Base-by-base conservation (phyloP, 306 rosid genomes). In the Cicer cuneatum region DNA sequence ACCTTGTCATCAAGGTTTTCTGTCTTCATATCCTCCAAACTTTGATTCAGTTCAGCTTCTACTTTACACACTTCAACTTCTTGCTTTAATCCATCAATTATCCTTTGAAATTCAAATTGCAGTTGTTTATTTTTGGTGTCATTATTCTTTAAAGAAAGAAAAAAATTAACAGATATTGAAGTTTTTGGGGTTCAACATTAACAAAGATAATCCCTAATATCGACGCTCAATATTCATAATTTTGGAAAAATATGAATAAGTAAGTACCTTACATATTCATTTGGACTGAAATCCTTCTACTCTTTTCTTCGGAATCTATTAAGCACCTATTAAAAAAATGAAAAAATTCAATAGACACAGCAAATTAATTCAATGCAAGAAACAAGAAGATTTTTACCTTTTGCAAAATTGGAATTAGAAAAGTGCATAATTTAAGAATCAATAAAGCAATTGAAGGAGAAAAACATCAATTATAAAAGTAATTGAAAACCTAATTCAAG, bases 101-200 rank as follows among this genome's bases (percentile, higher is more conserved):
- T 77, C 53, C 78, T 81, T 74, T 87, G 88, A 74, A 69, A 68
- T 64, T 87, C 93, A 57, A 76, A 81, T 78, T 82, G 87, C 84
- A 86, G 47, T 35, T 61, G 72, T 71, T 96, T 96, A 47, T 90
- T 87, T 82, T 90, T 88, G 56, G 80, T 73, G 83, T 56, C 79
- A 86, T 76, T 83, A 40, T 80, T 81, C 76, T 85, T 90, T 19
- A 96, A 85, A 73, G 92, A 83, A 81, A n/a, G n/a, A n/a, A n/a
- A n/a, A n/a, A n/a, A n/a, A n/a, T 86, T 21, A 21, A 21, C 24
- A 21, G 2, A 21, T 2, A 21, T 21, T 21, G 24, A 21, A n/a
- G n/a, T n/a, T n/a, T n/a, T n/a, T n/a, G n/a, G n/a, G n/a, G 24
- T 21, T 21, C 24, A 72, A 51, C 68, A 66, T 29, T 49, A 5